Base-by-base conservation (phyloP, 108 stramenopile genomes). In the Craspedostauros australis region DNA sequence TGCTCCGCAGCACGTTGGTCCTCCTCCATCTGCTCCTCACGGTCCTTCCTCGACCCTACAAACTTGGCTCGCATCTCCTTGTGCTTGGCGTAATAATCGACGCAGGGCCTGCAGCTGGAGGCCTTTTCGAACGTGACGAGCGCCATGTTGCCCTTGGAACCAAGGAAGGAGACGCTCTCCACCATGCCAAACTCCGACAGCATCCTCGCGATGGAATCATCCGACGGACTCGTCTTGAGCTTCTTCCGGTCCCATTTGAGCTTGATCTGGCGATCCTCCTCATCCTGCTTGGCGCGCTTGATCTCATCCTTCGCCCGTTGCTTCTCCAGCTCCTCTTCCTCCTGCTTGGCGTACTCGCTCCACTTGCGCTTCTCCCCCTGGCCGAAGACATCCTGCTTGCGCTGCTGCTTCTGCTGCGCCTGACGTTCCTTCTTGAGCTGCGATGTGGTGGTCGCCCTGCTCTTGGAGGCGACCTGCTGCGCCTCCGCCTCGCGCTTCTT, bases 201-300 rank as follows among this genome's bases (percentile, higher is more conserved):
- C 19, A 84, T 51, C 3, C 37, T 29, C 2, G 57, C 71, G 28
- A 91, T 36, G 7, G 70, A 73, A 60, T 86, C 64, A 38, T 80
- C 83, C 2, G 82, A 70, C 48, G 80, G 70, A 62, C 67, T 60
- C 5, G 62, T 55, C 54, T 68, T 68, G 29, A 85, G 61, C 45
- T 73, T 80, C 54, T 74, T 86, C 18, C 89, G 72, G 51, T 82
- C 81, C 89, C 89, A 91, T 62, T 91, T 91, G 21, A 91, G 46
- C 32, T 85, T 54, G 5, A 91, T 54, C 60, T 87, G 89, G 26
- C 85, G 62, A 31, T 81, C 66, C 60, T 84, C 77, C 26, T 50
- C 29, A 6, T 63, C 28, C 30, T 58, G 55, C n/a, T 50, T 53
- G 24, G 59, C 57, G 2, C 62, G 31, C 16, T 44, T 59, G 45